Evolutionary conservation across 345 rosid genomes (phyloP).

Genomic region (Rubroshorea leprosula): DNA sequence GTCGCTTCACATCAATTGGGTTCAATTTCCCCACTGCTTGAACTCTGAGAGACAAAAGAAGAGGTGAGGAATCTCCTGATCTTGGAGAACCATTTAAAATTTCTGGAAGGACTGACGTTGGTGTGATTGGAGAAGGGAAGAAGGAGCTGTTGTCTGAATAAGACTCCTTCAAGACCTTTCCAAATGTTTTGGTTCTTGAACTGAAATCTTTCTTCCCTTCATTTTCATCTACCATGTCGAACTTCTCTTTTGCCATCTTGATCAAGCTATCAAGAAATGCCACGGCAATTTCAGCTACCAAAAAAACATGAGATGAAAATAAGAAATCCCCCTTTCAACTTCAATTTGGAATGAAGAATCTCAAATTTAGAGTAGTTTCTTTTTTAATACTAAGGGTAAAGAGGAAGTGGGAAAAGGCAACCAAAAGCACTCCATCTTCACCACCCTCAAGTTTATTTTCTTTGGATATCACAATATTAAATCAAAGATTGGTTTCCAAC

Average conservation of each 20-base stretch:
- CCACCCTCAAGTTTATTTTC: not conserved
- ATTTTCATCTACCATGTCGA: slow-evolving; percentile 42
- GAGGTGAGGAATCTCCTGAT: slow-evolving; percentile 27
- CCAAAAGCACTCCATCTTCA: not conserved
- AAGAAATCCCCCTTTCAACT: not conserved
- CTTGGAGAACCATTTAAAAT: slow-evolving; percentile 21
- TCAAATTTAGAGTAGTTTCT: too few relatives aligned
- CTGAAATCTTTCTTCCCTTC: slow-evolving; percentile 21
- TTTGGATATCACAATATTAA: not conserved
- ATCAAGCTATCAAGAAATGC: slow-evolving; percentile 42
- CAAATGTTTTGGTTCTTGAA: slow-evolving; percentile 8
- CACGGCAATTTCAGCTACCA: slow-evolving; percentile 40
- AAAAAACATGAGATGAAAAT: not conserved
- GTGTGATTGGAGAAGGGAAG: slow-evolving; percentile 34
- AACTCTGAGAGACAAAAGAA: slow-evolving; percentile 43
- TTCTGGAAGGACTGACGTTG: slow-evolving; percentile 38
- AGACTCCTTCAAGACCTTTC: slow-evolving; percentile 17
- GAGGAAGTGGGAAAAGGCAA: too few relatives aligned
- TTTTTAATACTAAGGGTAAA: too few relatives aligned
- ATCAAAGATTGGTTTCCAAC: not conserved
- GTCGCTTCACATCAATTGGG: slow-evolving; percentile 59
- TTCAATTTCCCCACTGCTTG: slow-evolving; percentile 69
- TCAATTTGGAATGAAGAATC: not conserved
- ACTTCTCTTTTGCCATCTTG: slow-evolving; percentile 30
- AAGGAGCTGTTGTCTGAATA: slow-evolving; percentile 19